A percentile compares a stretch with the other conserved stretches of the same genome.
Evolutionary conservation across 805 yeast species (phyloP).

Genomic region (Zygosaccharomyces siamensis): DNA sequence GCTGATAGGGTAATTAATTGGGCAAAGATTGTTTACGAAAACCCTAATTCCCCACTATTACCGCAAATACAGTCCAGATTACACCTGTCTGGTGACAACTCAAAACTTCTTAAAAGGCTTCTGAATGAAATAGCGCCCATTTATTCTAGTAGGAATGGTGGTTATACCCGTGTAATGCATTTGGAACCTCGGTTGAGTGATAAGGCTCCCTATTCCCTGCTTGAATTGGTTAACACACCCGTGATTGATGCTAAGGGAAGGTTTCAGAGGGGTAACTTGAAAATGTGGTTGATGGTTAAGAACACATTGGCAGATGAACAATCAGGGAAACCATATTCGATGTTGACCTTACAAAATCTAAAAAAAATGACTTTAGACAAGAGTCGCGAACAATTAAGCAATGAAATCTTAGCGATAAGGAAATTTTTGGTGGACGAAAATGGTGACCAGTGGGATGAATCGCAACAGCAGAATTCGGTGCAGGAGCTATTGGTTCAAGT

Average conservation of each 20-base stretch:
- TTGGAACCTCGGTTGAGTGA: conserved; percentile 87
- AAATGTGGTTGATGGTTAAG: conserved; percentile 31
- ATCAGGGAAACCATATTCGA: conserved; percentile 17
- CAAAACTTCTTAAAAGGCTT: conserved; percentile 56
- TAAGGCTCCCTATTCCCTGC: conserved; percentile 80
- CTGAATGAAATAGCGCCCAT: conserved; percentile 60
- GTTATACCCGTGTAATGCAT: conserved; percentile 79
- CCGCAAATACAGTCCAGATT: conserved; percentile 37
- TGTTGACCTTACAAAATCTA: conserved; percentile 24
- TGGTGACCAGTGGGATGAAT: conserved; percentile 14
- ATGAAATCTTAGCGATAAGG: conserved; percentile 19
- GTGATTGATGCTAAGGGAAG: conserved; percentile 21
- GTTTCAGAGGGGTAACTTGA: conserved; percentile 30
- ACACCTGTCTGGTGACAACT: conserved; percentile 44
- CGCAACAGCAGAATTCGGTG: conserved; percentile 8
- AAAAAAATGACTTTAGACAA: conserved; percentile 21
- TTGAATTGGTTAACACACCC: conserved; percentile 77
- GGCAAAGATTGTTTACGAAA: conserved; percentile 40
- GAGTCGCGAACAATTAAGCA: conserved; percentile 13
- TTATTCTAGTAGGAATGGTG: conserved; percentile 61
- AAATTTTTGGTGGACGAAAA: conserved; percentile 13
- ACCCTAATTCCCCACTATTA: conserved; percentile 18
- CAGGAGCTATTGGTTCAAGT: conserved; percentile 7
- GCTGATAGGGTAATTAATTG: conserved; percentile 61
- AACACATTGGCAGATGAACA: conserved; percentile 24